Evolutionary conservation across 257 asterid species (phyloP).

Genomic region (Solanum bukasovii): DNA sequence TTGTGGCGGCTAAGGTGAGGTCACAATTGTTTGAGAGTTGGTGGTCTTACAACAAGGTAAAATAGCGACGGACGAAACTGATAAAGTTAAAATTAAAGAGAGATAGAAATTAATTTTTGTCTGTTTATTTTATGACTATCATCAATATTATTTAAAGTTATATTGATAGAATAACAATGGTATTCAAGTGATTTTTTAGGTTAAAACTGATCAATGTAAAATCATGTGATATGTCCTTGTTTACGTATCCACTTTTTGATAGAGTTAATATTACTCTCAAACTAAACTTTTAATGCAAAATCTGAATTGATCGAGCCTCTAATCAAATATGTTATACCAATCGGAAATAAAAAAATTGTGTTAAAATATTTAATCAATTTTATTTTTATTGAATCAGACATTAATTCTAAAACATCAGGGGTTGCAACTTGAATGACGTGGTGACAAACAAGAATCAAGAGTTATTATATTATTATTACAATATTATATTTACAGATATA

Average conservation of each 20-base stretch:
- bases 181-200: no score
- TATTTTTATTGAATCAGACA: background rate
- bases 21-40: background rate
- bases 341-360: background rate
- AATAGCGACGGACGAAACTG: fast-evolving
- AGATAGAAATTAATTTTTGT: no score
- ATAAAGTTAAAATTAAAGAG: background rate
- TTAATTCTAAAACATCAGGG: background rate
- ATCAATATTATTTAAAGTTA: fast-evolving
- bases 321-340: background rate
- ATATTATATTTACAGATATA: background rate
- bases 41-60: background rate
- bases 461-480: background rate
- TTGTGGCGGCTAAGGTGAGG: background rate
- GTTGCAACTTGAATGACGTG: background rate
- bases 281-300: background rate
- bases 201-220: no score
- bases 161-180: background rate
- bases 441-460: background rate
- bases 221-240: fast-evolving
- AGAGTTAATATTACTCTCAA: background rate
- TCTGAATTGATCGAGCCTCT: no score
- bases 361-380: background rate
- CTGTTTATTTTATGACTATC: fast-evolving
- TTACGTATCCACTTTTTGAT: background rate